phyloP scores from a whole-genome alignment of 106 monocot species.

The Xerophyta viscosa region DNA sequence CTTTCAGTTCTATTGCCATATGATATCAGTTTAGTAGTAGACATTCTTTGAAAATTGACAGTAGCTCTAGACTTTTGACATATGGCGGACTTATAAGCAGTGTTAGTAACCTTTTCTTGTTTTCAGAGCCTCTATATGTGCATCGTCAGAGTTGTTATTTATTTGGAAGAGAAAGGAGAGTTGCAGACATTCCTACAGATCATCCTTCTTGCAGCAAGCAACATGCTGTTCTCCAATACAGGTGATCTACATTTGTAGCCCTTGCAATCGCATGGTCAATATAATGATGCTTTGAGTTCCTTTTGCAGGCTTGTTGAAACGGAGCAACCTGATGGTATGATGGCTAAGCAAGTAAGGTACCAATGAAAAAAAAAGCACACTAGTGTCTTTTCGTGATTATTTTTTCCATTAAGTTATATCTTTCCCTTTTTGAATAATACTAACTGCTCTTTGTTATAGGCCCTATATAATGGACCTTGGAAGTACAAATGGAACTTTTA shows the following conservation, averaged over 20 bases:
- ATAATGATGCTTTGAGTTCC: not conserved
- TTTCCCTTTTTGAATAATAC: too few relatives aligned
- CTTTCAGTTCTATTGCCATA: too few relatives aligned
- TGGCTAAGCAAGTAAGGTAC: constrained; percentile 76
- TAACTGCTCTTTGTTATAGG: constrained; percentile 28
- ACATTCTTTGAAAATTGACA: too few relatives aligned
- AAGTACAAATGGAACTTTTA: constrained; percentile 90
- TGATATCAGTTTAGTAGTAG: too few relatives aligned
- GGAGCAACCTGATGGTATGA: constrained; percentile 70
- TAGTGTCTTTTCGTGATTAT: constrained; percentile 5
- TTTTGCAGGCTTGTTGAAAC: constrained; percentile 67
- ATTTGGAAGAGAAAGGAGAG: constrained; percentile 91
- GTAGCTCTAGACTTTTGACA: too few relatives aligned
- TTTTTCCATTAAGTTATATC: too few relatives aligned
- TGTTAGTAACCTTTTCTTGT: too few relatives aligned
- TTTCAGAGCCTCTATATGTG: constrained; percentile 80
- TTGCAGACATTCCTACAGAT: constrained; percentile 95
- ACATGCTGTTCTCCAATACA: constrained; percentile 91
- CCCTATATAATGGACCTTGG: constrained; percentile 99
- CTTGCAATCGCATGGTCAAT: not conserved
- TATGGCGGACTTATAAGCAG: too few relatives aligned
- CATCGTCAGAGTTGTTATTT: constrained; percentile 91
- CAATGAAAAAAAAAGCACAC: not conserved
- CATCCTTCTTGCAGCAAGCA: constrained; percentile 99
- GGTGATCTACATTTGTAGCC: constrained; percentile 24